Evolutionary conservation across 2,329 filamentous ascomycete genomes (phyloP), one percentile per base, ranked within the genome.

Genomic region (Claviceps citrina): DNA sequence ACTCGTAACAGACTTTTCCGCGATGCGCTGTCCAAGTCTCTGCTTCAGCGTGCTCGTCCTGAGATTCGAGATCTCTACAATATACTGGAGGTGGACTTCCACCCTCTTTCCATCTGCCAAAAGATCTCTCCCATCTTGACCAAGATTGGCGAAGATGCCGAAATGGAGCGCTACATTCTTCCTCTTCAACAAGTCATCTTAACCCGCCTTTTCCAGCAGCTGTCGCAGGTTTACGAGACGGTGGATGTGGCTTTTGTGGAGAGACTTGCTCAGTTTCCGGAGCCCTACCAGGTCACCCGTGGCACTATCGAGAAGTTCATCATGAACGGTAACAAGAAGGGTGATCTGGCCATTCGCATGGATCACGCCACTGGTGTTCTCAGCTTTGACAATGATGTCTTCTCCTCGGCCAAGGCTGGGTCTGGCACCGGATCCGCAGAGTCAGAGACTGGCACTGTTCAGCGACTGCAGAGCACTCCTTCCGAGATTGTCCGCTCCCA

Each of bases 311-410:
- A 98, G 71, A 98, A 96, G 68, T 98, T 98, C 71, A 96, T 98
- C 71, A 98, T 98, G 91, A 98, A 98, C 63, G 91, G 91, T 47
- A 96, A 93, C 75, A 98, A 98, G 78, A 98, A 98, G 76, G 91
- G 91, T 42, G 91, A 98, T 54, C 73, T 98, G 34, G 83, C 91
- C 40, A 93, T 98, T 53, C 86, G 91, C 46, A 85, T 96, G 64
- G 84, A 96, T 58, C 91, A 98, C 58, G 86, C 86, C 46, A 89
- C 87, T 40, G 86, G 91, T 44, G 84, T 95, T 37, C 76, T 98
- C 44, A 95, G 86, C 60, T 98, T 98, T 53, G 91, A 98, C 61
- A 93, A 85, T 40, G 91, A 98, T 60, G 86, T 98, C 49, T 96
- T 98, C 71, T 94, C 91, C 27, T 95, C 91, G 13, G 79, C 87